These are phyloP conservation scores for Amaranthus palmeri DNA, from an alignment of 148 eudicot species.

Conservation along the genomic window DNA sequence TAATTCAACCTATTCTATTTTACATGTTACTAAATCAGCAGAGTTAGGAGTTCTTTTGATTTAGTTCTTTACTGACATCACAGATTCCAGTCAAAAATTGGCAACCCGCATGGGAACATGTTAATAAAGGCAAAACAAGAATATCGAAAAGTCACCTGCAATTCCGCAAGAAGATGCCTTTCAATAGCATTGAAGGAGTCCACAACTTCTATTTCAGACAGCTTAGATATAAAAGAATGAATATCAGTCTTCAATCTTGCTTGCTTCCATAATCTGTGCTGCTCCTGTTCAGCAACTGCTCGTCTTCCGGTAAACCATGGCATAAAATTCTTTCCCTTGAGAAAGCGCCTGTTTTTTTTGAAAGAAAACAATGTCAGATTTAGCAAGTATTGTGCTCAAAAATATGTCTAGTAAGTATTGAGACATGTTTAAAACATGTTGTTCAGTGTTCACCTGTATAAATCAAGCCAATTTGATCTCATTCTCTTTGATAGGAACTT, in stretches of 20 bases:
- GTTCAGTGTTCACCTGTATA: constrained; percentile 53
- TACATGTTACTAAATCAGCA: too few species aligned
- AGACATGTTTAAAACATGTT: neutral
- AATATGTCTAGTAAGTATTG: neutral
- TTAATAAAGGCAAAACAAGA: neutral
- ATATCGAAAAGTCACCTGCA: constrained; percentile 48
- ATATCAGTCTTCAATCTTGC: constrained; percentile 80
- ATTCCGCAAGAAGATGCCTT: constrained; percentile 70
- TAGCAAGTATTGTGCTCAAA: constrained; percentile 4
- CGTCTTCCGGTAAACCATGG: constrained; percentile 90
- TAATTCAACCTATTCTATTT: too few species aligned
- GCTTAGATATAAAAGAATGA: constrained; percentile 48
- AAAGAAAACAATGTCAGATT: constrained; percentile 8
- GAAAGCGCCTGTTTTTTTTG: constrained; percentile 58
- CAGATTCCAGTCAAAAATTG: too few species aligned
- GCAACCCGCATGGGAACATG: too few species aligned
- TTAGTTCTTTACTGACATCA: too few species aligned
- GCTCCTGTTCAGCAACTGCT: constrained; percentile 85
- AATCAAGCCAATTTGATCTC: constrained; percentile 91
- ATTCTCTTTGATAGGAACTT: constrained; percentile 87
- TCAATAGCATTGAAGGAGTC: constrained; percentile 90
- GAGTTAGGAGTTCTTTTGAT: too few species aligned
- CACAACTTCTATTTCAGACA: constrained; percentile 81
- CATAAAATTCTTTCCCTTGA: constrained; percentile 72
- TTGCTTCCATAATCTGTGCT: constrained; percentile 74